phyloP scores from a whole-genome alignment of 371 early-diverging fungal genomes.

The Basidiobolus heterosporus region DNA sequence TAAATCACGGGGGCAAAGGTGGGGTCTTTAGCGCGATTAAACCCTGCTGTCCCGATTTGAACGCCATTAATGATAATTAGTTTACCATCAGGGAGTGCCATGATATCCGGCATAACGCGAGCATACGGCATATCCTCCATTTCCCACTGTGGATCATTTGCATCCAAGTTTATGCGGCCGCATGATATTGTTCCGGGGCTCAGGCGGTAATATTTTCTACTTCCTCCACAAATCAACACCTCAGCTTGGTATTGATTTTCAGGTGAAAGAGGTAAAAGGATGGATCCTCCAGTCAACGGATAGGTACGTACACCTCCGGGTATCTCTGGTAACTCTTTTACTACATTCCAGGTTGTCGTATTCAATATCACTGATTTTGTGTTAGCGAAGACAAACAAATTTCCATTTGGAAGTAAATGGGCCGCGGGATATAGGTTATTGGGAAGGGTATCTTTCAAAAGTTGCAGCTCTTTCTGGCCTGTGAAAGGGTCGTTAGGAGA shows the following conservation, averaged over 20 bases:
- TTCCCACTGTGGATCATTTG: conserved; percentile 12
- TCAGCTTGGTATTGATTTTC: conserved; percentile 20
- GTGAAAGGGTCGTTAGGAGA: conserved; percentile 10
- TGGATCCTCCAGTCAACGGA: conserved; percentile 36
- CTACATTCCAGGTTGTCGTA: conserved; percentile 21
- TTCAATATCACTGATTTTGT: conserved; percentile 28
- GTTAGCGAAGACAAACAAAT: conserved; percentile 35
- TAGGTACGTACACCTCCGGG: conserved; percentile 37
- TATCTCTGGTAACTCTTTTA: conserved; percentile 27
- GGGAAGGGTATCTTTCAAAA: conserved; percentile 37
- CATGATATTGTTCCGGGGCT: conserved; percentile 12
- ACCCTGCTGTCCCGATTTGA: conserved; percentile 22
- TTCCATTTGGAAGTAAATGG: conserved; percentile 13
- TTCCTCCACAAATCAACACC: conserved; percentile 24
- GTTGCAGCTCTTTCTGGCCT: conserved; percentile 11
- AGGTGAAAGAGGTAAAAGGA: conserved; percentile 23
- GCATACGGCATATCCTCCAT: conserved; percentile 16
- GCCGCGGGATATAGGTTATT: conserved; percentile 31
- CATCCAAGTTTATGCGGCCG: conserved; percentile 14
- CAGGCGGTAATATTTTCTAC: conserved; percentile 8
- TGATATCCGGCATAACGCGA: conserved; percentile 25
- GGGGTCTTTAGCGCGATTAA: conserved; percentile 14
- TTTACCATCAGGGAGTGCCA: conserved; percentile 25
- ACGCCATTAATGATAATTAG: conserved; percentile 27
- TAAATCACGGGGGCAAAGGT: conserved; percentile 19